Evolutionary conservation across 1,284 basidiomycete genomes (phyloP).

Genomic region (Sanghuangporus baumii): DNA sequence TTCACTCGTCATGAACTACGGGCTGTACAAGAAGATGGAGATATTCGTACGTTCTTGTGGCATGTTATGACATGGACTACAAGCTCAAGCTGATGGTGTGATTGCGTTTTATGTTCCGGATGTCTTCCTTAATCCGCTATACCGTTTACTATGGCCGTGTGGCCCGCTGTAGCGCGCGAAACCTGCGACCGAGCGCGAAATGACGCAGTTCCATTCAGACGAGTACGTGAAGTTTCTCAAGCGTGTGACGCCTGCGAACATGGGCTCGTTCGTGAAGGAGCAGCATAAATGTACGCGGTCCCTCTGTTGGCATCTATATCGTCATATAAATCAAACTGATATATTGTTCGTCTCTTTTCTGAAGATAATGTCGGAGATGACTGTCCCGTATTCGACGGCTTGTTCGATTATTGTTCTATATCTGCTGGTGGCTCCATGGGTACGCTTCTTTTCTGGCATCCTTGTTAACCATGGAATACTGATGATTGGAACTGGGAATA

Average conservation of each 20-base stretch:
- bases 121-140: not conserved
- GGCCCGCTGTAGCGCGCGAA: conserved; percentile 75
- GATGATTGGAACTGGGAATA: conserved; percentile 27
- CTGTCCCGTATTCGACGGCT: conserved; percentile 96
- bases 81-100: not conserved
- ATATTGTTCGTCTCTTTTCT: not conserved
- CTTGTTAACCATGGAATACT: not conserved
- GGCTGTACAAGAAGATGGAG: conserved; percentile 95
- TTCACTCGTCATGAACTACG: conserved; percentile 99
- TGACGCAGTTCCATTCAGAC: conserved; percentile 94
- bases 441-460: conserved; percentile 32
- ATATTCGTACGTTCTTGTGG: conserved; percentile 72
- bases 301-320: not conserved
- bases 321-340: not conserved
- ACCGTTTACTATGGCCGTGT: not conserved
- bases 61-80: not conserved
- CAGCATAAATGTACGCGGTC: conserved; percentile 84
- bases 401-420: conserved; percentile 98
- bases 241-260: conserved; percentile 81
- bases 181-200: conserved; percentile 97
- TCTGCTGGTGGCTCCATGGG: conserved; percentile 99
- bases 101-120: too few species aligned
- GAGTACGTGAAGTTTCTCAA: conserved; percentile 90
- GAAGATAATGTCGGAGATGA: conserved; percentile 89
- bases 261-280: conserved; percentile 86